These are phyloP conservation scores for Prunus mira DNA, from an alignment of 306 rosid genomes.

Conservation along the genomic window DNA sequence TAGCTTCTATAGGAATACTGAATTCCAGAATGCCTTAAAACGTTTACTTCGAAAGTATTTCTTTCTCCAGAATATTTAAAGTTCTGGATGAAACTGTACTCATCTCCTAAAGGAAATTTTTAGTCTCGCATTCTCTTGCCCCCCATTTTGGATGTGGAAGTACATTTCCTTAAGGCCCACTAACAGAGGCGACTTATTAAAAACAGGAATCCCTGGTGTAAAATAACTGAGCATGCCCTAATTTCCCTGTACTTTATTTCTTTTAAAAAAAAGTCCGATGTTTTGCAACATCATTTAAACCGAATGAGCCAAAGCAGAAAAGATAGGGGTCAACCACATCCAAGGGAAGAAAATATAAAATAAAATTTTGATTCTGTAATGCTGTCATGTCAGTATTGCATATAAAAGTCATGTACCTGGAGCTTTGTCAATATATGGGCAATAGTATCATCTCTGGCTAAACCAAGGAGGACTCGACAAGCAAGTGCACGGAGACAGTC, in stretches of 20 bases:
- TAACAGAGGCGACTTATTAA: background rate
- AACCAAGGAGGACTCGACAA: constrained; percentile 91
- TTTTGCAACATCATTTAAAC: background rate
- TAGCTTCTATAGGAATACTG: too few species aligned
- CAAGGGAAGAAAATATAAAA: constrained; percentile 3
- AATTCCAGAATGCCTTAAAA: too few species aligned
- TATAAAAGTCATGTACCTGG: constrained; percentile 53
- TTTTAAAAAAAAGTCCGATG: background rate
- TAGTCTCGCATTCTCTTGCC: background rate
- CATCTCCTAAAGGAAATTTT: too few species aligned
- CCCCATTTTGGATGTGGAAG: too few species aligned
- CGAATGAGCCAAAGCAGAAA: background rate
- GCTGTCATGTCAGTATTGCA: too few species aligned
- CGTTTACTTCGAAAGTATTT: too few species aligned
- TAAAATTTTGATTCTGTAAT: constrained; percentile 1
- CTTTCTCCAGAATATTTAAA: too few species aligned
- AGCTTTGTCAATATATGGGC: constrained; percentile 97
- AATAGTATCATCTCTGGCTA: constrained; percentile 92
- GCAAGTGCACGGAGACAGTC: constrained; percentile 98
- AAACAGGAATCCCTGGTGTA: background rate
- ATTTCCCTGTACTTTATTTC: background rate
- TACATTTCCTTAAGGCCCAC: background rate
- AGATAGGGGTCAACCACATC: background rate
- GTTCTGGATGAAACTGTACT: too few species aligned
- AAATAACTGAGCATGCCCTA: too few species aligned